phyloP scores from a whole-genome alignment of 352 stramenopile species.

The Pythium graminicola region DNA sequence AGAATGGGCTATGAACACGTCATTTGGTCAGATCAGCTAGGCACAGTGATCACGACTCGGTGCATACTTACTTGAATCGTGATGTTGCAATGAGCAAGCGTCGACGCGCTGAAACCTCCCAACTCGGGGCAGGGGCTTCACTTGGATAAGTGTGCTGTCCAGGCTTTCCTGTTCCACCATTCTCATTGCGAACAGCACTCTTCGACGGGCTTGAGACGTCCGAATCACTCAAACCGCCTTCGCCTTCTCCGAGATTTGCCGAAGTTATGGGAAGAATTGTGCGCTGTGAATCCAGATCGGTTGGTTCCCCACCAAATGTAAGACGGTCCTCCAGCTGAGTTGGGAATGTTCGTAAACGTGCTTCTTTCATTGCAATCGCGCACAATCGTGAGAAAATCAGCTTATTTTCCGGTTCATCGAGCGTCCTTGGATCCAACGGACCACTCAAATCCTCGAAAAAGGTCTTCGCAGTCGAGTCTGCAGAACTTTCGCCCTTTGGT shows the following conservation, averaged over 20 bases:
- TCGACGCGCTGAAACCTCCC: slow-evolving; percentile 50
- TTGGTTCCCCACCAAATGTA: neutral
- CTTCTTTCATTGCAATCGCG: slow-evolving; percentile 44
- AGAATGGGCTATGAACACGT: slow-evolving; percentile 54
- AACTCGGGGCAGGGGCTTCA: slow-evolving; percentile 44
- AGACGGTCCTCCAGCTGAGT: neutral
- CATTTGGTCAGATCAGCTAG: too few species aligned
- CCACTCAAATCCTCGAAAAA: slow-evolving; percentile 46
- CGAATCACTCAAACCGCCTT: slow-evolving; percentile 7
- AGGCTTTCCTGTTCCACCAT: slow-evolving; percentile 12
- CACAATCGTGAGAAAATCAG: slow-evolving; percentile 62
- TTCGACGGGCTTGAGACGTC: neutral
- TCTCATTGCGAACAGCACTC: neutral
- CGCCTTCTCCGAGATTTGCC: neutral
- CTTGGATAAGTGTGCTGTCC: slow-evolving; percentile 66
- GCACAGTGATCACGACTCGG: too few species aligned
- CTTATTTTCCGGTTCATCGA: slow-evolving; percentile 46
- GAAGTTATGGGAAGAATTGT: neutral
- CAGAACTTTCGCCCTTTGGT: neutral
- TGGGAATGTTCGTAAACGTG: slow-evolving; percentile 26
- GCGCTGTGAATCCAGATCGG: neutral
- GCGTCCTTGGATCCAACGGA: slow-evolving; percentile 31
- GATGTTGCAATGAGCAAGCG: slow-evolving; percentile 62
- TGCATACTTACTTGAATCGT: slow-evolving; percentile 48
- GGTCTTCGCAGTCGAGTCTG: neutral